Base-by-base conservation (phyloP, 2,329 filamentous ascomycete genomes). In the Lachnellula suecica region DNA sequence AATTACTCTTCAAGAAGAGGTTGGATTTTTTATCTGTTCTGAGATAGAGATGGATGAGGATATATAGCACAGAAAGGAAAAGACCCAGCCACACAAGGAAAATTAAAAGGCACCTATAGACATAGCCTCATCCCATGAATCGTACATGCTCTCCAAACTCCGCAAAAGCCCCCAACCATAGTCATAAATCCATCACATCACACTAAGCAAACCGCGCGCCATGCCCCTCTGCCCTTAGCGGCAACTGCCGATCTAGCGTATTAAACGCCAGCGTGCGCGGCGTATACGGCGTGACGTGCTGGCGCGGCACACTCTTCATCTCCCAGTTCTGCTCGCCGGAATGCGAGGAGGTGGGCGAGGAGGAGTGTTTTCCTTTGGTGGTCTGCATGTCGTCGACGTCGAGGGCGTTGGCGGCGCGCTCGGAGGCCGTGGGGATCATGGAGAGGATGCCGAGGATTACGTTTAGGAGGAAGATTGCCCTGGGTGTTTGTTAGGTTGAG, bases 241-340 rank as follows among this genome's bases (percentile, higher is more conserved):
- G 81, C 53, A 84, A 66, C 62, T 79, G 79, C 51, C 82, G 71
- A 56, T 85, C 80, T 44, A 87, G 71, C 11, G 79, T 78, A 63
- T 87, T 77, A 66, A 89, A 89, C 1, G 85, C 86, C 66, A 82
- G 77, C 15, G 86, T 88, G 58, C 86, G 70, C 5, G 85, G 85
- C 6, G 85, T 88, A 58, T 78, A 87, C 0, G 82, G 81, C 58
- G 74, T 59, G 10, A 63, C 65, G 19, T 71, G 71, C 25, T 59
- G 59, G 1, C 72, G 58, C 2, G 59, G 71, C 1, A 82, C 76
- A 56, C 72, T 72, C 51, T 79, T 76, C 78, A 84, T 79, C 71
- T 87, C 84, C 76, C 78, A 83, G 54, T 72, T 68, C 53, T 75
- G 72, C 42, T 74, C 72, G 53, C 72, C 71, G 40, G 74, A 74